Base-by-base conservation (phyloP, 805 yeast species). In the Ogataea pilisensis region DNA sequence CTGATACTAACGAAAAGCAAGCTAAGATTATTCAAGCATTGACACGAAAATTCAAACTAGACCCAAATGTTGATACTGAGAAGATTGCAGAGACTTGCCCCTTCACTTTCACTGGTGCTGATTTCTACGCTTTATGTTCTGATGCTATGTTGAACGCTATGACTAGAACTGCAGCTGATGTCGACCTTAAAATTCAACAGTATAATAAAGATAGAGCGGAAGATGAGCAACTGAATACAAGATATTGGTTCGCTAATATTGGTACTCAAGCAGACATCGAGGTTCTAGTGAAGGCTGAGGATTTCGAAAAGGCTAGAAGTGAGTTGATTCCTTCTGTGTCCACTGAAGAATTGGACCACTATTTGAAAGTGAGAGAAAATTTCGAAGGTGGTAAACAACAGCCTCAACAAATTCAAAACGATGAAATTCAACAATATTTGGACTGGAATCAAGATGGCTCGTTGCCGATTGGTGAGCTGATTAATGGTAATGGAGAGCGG, bases 121-220 rank as follows among this genome's bases (percentile, higher is more conserved):
- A 93, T 61, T 91, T 93, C 64, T 93, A 93, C 63, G 99, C 98
- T 0, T 67, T 93, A 44, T 88, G 97, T 58, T 85, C 95, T 0
- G 98, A 93, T 63, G 86, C 98, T 0, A 88, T 91, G 93, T 72
- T 91, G 51, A 88, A 88, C 61, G 96, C 98, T 2, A 91, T 93
- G 97, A 85, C 93, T 1, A 69, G 98, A 50, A 80, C 83, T 0
- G 96, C 98, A 1, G 70, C 70, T 8, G 77, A 73, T 27, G 88
- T 85, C 13, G 98, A 93, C 54, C 53, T 48, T 2, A 83, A 82
- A 55, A 73, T 90, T 26, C 64, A 66, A 27, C 45, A 51, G 21
- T 78, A 70, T 50, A 88, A 85, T 55, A 45, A 51, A 16, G 48
- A 44, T 4, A 44, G 60, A 26, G 51, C 37, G 2, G 54, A 45